These are phyloP conservation scores for Silene coronaria DNA, from an alignment of 179 eudicot species.

Conservation along the genomic window DNA sequence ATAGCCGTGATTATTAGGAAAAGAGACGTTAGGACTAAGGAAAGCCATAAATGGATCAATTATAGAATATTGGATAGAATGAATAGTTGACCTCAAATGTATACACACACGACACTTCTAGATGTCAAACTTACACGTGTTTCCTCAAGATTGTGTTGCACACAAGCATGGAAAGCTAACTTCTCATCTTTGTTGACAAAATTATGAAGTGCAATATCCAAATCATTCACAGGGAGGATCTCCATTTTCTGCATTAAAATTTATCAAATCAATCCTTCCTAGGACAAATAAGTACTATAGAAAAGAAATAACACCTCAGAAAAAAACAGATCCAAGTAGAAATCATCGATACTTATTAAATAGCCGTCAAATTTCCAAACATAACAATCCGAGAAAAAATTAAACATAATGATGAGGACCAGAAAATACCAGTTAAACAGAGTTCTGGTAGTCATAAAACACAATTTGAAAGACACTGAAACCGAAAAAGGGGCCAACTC, in stretches of 20 bases:
- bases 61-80: neutral
- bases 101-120: neutral
- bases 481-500: neutral
- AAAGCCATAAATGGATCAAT: neutral
- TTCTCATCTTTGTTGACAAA: conserved; percentile 96
- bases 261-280: neutral
- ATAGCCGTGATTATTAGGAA: neutral
- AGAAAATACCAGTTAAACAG: neutral
- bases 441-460: neutral
- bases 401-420: neutral
- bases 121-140: conserved; percentile 65
- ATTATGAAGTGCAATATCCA: conserved; percentile 90
- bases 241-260: conserved; percentile 75
- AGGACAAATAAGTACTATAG: neutral
- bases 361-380: neutral
- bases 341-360: neutral
- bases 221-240: conserved; percentile 93
- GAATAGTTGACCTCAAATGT: neutral
- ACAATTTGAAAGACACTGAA: neutral
- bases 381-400: neutral
- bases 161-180: conserved; percentile 81
- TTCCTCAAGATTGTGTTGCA: conserved; percentile 86
- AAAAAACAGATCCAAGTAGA: neutral
- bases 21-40: neutral
- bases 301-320: neutral